phyloP scores from a whole-genome alignment of 768 basidiomycete species.

The Podaxis carcinomalis region DNA sequence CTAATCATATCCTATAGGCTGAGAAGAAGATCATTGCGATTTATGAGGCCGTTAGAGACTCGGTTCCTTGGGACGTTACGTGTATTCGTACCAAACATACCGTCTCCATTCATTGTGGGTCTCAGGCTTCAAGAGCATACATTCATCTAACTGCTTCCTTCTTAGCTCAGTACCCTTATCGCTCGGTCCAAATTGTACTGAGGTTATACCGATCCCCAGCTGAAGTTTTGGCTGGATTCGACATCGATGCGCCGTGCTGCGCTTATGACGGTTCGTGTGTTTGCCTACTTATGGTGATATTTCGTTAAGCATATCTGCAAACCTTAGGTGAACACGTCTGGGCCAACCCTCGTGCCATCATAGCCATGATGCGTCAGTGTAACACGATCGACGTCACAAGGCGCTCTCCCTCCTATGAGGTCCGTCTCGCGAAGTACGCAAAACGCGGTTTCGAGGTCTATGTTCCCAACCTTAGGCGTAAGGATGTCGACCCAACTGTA shows the following conservation, averaged over 20 bases:
- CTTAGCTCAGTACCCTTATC: conserved; percentile 61
- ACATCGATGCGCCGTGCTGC: conserved; percentile 62
- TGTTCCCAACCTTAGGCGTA: conserved; percentile 45
- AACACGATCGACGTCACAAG: conserved; percentile 60
- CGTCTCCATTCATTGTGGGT: conserved; percentile 56
- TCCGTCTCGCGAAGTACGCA: conserved; percentile 56
- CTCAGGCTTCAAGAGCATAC: background rate
- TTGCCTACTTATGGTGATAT: background rate
- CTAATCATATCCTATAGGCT: conserved; percentile 28
- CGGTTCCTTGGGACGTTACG: conserved; percentile 65
- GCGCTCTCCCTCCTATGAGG: conserved; percentile 64
- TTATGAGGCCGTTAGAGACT: conserved; percentile 61
- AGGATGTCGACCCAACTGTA: conserved; percentile 57
- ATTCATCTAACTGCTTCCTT: background rate
- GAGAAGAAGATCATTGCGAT: conserved; percentile 56
- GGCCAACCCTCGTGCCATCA: conserved; percentile 55
- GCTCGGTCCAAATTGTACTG: conserved; percentile 63
- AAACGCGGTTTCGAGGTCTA: conserved; percentile 52
- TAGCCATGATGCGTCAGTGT: conserved; percentile 64
- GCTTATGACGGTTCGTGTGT: conserved; percentile 31
- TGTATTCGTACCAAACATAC: conserved; percentile 65
- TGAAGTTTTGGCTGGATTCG: conserved; percentile 64
- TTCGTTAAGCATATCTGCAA: background rate
- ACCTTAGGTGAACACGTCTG: conserved; percentile 42
- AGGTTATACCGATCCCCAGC: conserved; percentile 60